Percentiles rank a stretch among this genome's conserved stretches.
Conservation (phyloP, 148 eudicot species). For the Mesembryanthemum crystallinum region DNA sequence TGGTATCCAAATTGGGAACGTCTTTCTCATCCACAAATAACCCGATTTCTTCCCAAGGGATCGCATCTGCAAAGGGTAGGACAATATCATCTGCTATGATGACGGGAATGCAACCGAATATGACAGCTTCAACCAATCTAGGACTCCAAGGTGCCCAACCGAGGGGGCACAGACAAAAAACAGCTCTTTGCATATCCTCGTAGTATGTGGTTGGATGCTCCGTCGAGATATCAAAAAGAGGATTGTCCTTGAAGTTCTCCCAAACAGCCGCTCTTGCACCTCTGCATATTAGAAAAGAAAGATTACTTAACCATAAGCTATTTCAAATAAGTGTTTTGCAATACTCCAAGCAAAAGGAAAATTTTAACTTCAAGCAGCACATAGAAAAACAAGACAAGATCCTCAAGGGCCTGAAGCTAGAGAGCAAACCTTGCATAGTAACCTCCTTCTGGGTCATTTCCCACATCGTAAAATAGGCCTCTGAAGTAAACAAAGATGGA, state of each 20-base stretch:
- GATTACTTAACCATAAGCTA: not conserved
- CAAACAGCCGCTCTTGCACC: constrained; percentile 97
- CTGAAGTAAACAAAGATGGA: constrained; percentile 98
- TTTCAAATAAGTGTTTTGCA: not conserved
- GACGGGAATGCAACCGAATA: constrained; percentile 96
- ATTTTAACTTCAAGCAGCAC: not conserved
- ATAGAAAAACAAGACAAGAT: not conserved
- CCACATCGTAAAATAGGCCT: constrained; percentile 94
- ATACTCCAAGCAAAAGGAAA: not conserved
- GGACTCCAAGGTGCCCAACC: constrained; percentile 99
- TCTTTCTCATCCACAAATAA: constrained; percentile 87
- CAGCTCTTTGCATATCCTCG: constrained; percentile 96
- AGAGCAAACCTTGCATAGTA: constrained; percentile 88
- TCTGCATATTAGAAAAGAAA: constrained; percentile 34
- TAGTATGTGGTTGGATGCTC: constrained; percentile 97
- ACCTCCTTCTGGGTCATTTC: constrained; percentile 99
- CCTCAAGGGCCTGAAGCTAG: not conserved
- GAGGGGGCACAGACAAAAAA: constrained; percentile 91
- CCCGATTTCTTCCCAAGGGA: constrained; percentile 98
- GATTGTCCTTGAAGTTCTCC: constrained; percentile 98
- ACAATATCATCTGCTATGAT: constrained; percentile 96
- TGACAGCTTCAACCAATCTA: constrained; percentile 90
- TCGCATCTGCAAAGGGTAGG: constrained; percentile 97
- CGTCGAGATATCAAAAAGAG: constrained; percentile 96
- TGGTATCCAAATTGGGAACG: constrained; percentile 82